Base-by-base conservation (phyloP, 805 yeast species). In the Lachancea waltii region DNA sequence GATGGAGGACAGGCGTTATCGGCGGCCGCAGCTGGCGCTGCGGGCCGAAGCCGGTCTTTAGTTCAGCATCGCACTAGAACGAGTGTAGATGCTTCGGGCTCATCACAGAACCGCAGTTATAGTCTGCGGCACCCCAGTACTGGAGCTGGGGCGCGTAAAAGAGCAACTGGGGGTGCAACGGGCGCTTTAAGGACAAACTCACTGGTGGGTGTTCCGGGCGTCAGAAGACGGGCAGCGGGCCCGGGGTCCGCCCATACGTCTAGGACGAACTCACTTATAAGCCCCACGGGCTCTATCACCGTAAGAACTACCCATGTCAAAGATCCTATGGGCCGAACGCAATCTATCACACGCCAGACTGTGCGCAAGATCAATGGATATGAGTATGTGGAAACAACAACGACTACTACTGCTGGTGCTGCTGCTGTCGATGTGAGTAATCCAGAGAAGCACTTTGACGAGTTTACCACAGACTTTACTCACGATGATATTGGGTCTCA, bases 281-380 rank as follows among this genome's bases (percentile, higher is more conserved):
- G 17, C 18, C 42, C 24, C 47, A 52, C 30, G 43, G 36, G 29
- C n/a, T 36, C 56, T 11, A 53, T 65, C 19, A 65, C 73, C 6
- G 67, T 72, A 8, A 69, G 68, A 42, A 73, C 79, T 1, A 72
- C 77, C 8, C 70, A 67, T 45, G 72, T 73, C 19, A 63, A 63
- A 40, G 79, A 73, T 40, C 56, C 63, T 5, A 61, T 58, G 27
- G 81, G 81, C 0, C 64, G 78, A 28, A 75, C 81, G 0, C 67
- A 62, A 40, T 73, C 79, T 3, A 72, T 76, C 30, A 74, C 79
- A 2, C 73, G 69, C 29, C 72, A 72, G 28, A 73, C 77, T 0
- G 63, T 75, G 19, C 67, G 72, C 44, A 64, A 67, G 33, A 51
- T 70, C 45, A 75, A 75, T 22, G 70, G 75, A 1, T 63, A 55